Base-by-base conservation (phyloP, 495 filamentous ascomycete species). In the Hypomontagnella monticulosa region DNA sequence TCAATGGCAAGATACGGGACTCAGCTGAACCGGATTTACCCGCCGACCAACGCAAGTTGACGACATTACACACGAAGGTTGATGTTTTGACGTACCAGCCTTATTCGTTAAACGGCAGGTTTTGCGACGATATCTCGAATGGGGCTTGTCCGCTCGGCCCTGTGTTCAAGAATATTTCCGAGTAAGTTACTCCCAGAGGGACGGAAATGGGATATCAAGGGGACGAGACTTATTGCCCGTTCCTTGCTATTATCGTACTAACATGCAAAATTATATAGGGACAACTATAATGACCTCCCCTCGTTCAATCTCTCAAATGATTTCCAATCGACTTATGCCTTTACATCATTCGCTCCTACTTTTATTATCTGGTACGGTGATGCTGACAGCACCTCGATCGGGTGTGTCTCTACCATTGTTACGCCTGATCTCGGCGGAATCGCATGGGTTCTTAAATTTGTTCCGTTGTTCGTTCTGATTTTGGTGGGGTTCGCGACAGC, bases 401-500 rank as follows among this genome's bases (percentile, higher is more conserved):
- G 88, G 34, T 99, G 95, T 73, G 82, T 97, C 20, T 88, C 88
- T 44, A 83, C 93, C 1, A 84, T 83, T 52, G 81, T 97, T 43
- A 98, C 95, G 0, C 95, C 95, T 0, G 88, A 91, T 64, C 78
- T 99, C 5, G 71, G 78, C 3, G 76, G 76, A 3, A 76, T 96
- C 57, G 84, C 82, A 32, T 84, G 83, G 68, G 80, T 89, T 37
- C 73, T 97, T n/a, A 87, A 84, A 34, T 97, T 90, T 73, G 74
- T 97, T 2, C 93, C 95, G 0, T 79, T 94, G 32, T 79, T 89
- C 3, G 84, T 97, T 30, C 80, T 99, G 48, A 76, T 93, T 10
- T 75, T 93, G 19, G 92, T 96, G 18, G 96, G 88, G 4, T 74
- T 91, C 50, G 91, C 93, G 12, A 96, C 92, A 1, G 79, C 92